These are phyloP conservation scores for Argentina anserina DNA, from an alignment of 306 rosid genomes.

Conservation along the genomic window DNA sequence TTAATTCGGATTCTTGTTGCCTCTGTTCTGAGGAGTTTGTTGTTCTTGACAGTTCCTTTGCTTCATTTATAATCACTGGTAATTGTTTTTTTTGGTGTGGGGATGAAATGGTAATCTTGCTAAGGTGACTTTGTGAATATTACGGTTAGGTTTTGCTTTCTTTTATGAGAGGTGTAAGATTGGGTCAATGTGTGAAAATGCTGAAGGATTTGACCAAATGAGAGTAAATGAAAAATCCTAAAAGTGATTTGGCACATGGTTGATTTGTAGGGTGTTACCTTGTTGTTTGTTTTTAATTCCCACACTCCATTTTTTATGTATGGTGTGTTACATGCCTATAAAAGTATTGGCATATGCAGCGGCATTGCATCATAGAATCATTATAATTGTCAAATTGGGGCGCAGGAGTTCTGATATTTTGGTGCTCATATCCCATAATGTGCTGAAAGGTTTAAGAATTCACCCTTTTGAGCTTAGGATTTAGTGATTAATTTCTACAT, in stretches of 20 bases:
- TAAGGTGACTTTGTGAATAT: background rate
- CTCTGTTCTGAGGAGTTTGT: background rate
- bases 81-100: background rate
- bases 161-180: background rate
- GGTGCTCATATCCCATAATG: background rate
- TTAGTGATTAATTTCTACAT: background rate
- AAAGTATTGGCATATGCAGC: conserved; percentile 2
- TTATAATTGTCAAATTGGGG: background rate
- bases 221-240: background rate
- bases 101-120: background rate
- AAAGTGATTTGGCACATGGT: conserved; percentile 3
- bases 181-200: background rate
- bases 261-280: background rate
- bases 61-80: background rate
- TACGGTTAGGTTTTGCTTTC: background rate
- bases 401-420: background rate
- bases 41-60: background rate
- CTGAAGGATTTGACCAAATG: background rate
- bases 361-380: background rate
- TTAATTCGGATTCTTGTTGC: background rate
- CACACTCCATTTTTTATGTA: background rate
- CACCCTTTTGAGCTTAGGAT: background rate
- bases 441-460: background rate
- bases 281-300: background rate
- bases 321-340: background rate